Evolutionary conservation across 1,284 basidiomycete species (phyloP), one percentile per base, ranked within the genome.

Genomic region (Boletus sp.): DNA sequence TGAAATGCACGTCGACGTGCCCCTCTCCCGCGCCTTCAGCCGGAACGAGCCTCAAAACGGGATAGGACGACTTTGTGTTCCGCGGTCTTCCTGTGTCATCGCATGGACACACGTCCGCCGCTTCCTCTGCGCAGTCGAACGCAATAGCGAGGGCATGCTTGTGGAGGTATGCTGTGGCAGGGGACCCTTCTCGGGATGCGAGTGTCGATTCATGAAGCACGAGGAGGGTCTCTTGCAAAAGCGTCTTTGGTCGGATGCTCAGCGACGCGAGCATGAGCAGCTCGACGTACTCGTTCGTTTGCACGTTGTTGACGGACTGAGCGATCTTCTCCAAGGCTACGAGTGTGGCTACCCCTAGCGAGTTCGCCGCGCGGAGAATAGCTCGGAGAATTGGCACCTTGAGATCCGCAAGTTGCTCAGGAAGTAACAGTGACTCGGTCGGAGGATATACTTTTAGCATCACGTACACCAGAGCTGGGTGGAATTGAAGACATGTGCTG

Each of bases 121-220:
- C 82, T 55, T 84, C 82, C 55, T 84, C 80, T 3, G 77, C 80
- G 8, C 78, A 72, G 51, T 84, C 81, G 44, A 81, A 79, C 0
- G 72, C 73, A 27, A 84, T 69, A 4, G 72, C 74, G 2, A 82
- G 68, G 0, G 75, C 73, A 35, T 81, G 73, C 42, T 76, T 77
- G 53, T 78, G 75, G 2, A 72, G 74, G 56, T 83, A 80, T 20
- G 61, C 59, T 22, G 62, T 54, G 0, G 68, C 57, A 0, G 60
- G 55, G 8, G 70, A 63, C 2, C 38, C 40, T 20, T 52, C 48
- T 46, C 47, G 49, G 10, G 41, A 48, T 8, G 36, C 42, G 2
- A 13, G 49, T 39, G 78, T 72, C 37, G 70, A 70, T 37, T 84
- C 81, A 51, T 80, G 72, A 14, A 84, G 61, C 2, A 81, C 77